A percentile compares a stretch with the other conserved stretches of the same genome.
Conservation (phyloP, 2,329 filamentous ascomycete genomes). For the Xylariaceae sp. region DNA sequence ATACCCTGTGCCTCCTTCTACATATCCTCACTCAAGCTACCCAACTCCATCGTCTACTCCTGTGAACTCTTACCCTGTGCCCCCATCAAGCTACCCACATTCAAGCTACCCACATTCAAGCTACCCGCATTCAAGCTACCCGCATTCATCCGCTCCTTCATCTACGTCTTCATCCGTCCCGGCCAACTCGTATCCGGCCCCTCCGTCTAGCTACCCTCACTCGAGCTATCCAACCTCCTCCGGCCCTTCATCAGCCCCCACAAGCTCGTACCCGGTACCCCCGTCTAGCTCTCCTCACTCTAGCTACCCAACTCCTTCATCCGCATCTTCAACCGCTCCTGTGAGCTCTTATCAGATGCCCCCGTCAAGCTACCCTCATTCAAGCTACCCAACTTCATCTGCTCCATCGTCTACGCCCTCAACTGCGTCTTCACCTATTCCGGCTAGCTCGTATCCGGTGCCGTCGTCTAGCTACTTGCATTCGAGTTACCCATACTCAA, state of each 20-base stretch:
- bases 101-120: too few species aligned
- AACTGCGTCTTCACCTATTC: background rate
- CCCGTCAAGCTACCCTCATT: background rate
- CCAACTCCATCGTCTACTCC: background rate
- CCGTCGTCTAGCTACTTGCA: background rate
- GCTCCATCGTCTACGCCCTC: too few species aligned
- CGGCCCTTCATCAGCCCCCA: background rate
- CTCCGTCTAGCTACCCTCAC: background rate
- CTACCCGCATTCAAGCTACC: too few species aligned
- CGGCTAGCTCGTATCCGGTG: background rate
- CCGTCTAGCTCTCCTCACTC: background rate
- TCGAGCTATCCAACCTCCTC: background rate
- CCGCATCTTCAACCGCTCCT: background rate
- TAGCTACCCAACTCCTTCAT: background rate
- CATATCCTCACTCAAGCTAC: background rate
- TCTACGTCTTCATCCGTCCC: background rate
- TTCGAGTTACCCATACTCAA: background rate
- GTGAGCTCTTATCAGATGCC: background rate
- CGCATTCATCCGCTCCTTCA: too few species aligned
- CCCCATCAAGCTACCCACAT: background rate
- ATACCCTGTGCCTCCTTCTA: background rate
- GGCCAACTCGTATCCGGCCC: background rate
- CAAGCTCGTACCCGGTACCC: background rate
- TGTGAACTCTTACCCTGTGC: background rate
- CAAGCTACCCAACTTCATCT: background rate